These are phyloP conservation scores for Ramalina peruviana DNA, from an alignment of 495 filamentous ascomycete species.

Conservation along the genomic window DNA sequence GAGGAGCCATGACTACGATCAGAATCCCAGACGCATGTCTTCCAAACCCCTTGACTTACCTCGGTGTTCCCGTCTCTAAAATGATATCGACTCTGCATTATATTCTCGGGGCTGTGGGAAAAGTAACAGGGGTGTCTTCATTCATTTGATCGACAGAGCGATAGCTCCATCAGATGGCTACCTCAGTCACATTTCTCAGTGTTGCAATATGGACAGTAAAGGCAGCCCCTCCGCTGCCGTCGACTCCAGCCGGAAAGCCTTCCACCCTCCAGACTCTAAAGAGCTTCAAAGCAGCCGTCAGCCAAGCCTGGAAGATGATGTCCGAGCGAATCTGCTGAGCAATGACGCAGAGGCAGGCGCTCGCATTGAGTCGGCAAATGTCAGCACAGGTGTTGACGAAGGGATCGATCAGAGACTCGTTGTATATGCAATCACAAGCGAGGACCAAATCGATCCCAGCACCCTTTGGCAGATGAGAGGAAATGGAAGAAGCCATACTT, in stretches of 20 bases:
- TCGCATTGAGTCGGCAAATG: slow-evolving; percentile 43
- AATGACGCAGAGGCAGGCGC: slow-evolving; percentile 11
- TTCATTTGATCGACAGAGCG: too few relatives aligned
- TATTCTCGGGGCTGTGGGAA: not conserved
- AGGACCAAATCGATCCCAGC: slow-evolving; percentile 35
- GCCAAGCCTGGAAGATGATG: slow-evolving; percentile 75
- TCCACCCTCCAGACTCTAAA: slow-evolving; percentile 74
- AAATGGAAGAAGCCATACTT: slow-evolving; percentile 21
- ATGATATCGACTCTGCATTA: not conserved
- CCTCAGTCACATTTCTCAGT: slow-evolving; percentile 19
- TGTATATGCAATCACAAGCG: slow-evolving; percentile 85
- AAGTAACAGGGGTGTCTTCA: too few relatives aligned
- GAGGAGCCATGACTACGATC: too few relatives aligned
- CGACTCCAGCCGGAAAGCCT: slow-evolving; percentile 40
- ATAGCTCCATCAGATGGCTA: not conserved
- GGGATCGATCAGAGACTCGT: slow-evolving; percentile 67
- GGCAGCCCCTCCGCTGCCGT: slow-evolving; percentile 43
- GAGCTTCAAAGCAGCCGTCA: slow-evolving; percentile 43
- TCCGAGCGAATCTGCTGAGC: slow-evolving; percentile 56
- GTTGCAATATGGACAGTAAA: slow-evolving; percentile 57
- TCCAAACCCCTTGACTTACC: too few relatives aligned
- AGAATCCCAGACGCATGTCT: too few relatives aligned
- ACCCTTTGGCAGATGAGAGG: slow-evolving; percentile 14
- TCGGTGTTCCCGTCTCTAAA: not conserved
- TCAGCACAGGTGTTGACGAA: slow-evolving; percentile 79